phyloP scores from a whole-genome alignment of 2,329 filamentous ascomycete species.

The Colletotrichum karsti region DNA sequence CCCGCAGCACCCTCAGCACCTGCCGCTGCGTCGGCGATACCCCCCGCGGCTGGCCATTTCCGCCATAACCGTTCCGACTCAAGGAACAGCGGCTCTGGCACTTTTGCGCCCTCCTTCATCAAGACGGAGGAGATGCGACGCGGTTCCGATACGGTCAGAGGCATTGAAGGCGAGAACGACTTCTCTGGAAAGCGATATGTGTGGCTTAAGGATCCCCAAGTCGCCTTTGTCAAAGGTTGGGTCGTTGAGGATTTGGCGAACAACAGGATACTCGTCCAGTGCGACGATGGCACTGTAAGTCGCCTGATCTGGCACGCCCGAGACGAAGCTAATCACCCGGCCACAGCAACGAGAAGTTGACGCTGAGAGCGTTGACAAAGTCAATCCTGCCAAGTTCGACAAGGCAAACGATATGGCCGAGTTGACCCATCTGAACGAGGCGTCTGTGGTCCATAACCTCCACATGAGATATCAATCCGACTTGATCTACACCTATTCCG shows the following conservation, averaged over 20 bases:
- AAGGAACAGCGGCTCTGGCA: conserved; percentile 74
- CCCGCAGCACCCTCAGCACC: conserved; percentile 53
- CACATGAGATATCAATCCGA: conserved; percentile 95
- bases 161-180: conserved; percentile 97
- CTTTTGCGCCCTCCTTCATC: conserved; percentile 97
- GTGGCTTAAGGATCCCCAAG: conserved; percentile 89
- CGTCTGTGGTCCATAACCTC: conserved; percentile 96
- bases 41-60: conserved; percentile 43
- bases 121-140: conserved; percentile 80
- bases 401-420: conserved; percentile 99
- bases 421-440: conserved; percentile 96
- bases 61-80: conserved; percentile 66
- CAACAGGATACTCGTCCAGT: conserved; percentile 83
- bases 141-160: conserved; percentile 64
- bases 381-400: conserved; percentile 99
- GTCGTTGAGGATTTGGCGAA: conserved; percentile 82
- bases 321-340: conserved; percentile 28
- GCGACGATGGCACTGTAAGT: conserved; percentile 88
- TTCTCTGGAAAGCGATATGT: conserved; percentile 99
- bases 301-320: background rate
- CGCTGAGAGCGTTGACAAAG: conserved; percentile 91
- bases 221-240: conserved; percentile 92
- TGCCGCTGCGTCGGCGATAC: conserved; percentile 47
- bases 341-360: conserved; percentile 85
- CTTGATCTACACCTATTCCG: conserved; percentile 98